These are phyloP conservation scores for Amanita pallidorosea DNA, from an alignment of 768 basidiomycete genomes.

Conservation along the genomic window DNA sequence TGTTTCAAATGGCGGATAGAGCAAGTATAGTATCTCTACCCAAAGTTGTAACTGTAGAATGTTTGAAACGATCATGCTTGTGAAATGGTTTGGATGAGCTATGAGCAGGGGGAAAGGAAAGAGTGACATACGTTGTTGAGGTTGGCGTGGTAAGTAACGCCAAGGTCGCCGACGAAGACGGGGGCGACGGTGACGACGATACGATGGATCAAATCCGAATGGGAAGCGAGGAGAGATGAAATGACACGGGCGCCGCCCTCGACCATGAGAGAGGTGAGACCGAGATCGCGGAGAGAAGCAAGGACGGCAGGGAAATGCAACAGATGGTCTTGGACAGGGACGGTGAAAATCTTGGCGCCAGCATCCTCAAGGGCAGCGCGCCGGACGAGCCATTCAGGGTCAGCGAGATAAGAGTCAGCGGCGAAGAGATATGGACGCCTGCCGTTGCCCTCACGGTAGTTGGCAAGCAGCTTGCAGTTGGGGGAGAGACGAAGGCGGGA, in stretches of 20 bases:
- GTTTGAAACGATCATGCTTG: constrained; percentile 14
- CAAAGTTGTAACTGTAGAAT: constrained; percentile 19
- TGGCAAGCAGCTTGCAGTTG: constrained; percentile 60
- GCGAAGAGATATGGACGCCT: constrained; percentile 69
- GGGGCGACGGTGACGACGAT: constrained; percentile 85
- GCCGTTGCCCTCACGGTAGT: constrained; percentile 47
- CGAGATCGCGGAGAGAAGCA: constrained; percentile 36
- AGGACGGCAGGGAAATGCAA: constrained; percentile 43
- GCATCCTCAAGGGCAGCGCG: constrained; percentile 40
- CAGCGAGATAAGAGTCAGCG: constrained; percentile 12
- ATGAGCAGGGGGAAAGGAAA: background rate
- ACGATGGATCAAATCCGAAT: constrained; percentile 43
- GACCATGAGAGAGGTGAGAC: constrained; percentile 78
- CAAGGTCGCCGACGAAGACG: constrained; percentile 64
- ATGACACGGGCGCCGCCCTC: constrained; percentile 90
- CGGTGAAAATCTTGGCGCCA: constrained; percentile 52
- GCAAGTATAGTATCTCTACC: constrained; percentile 16
- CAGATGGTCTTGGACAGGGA: constrained; percentile 3
- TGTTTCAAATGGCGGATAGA: constrained; percentile 1
- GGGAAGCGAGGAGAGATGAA: constrained; percentile 44
- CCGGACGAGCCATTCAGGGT: constrained; percentile 20
- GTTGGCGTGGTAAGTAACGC: constrained; percentile 42
- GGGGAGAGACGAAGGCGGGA: constrained; percentile 53
- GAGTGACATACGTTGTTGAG: constrained; percentile 9
- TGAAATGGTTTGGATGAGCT: background rate